Evolutionary conservation across 768 basidiomycete genomes (phyloP), one percentile per base, ranked within the genome.

Genomic region (Russula griseocarnosa): DNA sequence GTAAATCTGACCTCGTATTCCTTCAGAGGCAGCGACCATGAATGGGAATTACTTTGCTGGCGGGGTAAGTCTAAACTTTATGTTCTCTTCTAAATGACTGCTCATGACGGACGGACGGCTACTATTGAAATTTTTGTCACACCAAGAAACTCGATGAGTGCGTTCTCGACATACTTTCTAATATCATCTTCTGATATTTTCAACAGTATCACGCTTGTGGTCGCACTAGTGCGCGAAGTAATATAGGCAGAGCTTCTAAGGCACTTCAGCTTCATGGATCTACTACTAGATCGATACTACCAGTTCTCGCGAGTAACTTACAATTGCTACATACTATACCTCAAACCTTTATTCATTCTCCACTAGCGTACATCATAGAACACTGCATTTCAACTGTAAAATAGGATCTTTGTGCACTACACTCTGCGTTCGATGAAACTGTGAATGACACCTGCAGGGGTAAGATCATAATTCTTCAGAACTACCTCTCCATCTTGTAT

Each of bases 111-210:
- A 57, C 36, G 38, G 13, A 63, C 38, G 47, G 34, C 59, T 18
- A 16, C 32, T 46, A 5, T n/a, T 51, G 54, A 57, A 54, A 70
- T 22, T 11, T 11, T 32, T 22, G 38, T 20, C 28, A 20, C 42
- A 16, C 7, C 26, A 49, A 92, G 90, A 92, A 92, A 84, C 72
- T 85, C 53, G 90, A 92, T 68, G 90, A 92, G 90, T 91, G 69
- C 74, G 88, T 76, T 11, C 24, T 22, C 61, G 54, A 20, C 58
- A 56, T 49, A 24, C 49, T 28, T 40, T 28, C 47, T 55, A 61
- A 71, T 14, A 47, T 26, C 24, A 3, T 14, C 28, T 26, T 1
- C 46, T 72, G 38, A 61, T 28, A 16, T 36, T 13, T 13, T 46
- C 62, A 52, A 6, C 61, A 90, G 89, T 69, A 87, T 90, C 14